Base-by-base conservation (phyloP, 1,284 basidiomycete species). In the Boletellus sp. region DNA sequence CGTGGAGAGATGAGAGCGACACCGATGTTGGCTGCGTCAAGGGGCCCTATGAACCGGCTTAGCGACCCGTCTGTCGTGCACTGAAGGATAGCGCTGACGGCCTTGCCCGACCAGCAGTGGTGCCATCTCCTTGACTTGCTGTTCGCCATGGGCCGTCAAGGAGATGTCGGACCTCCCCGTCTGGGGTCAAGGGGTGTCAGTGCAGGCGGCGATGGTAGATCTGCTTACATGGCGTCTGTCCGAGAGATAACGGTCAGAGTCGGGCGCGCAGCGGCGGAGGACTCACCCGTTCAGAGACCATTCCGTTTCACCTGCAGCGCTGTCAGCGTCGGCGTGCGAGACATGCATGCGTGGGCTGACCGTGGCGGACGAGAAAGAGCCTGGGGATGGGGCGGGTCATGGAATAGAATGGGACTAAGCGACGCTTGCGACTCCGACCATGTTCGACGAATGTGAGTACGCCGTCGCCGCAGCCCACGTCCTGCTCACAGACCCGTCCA, bases 101-200 rank as follows among this genome's bases (percentile, higher is more conserved):
- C 80, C 86, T 41, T 78, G 71, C 27, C 91, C 92, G 26, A 93
- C 83, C 38, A 94, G 73, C 19, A 75, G 66, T 6, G 72, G 64
- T 0, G 84, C 88, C 53, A 84, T 81, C 33, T 76, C 71, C 48
- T 73, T 74, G 51, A 95, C 80, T 58, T 89, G 79, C 41, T 78
- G 68, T 63, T 86, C 87, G n/a, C 94, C 93, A 41, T 78, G 77
- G n/a, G 69, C 62, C 7, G 93, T 95, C 38, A 96, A 75, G 14
- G 91, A 87, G 46, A 97, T 92, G 60, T 97, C 93, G 4, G 82
- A 80, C 27, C 78, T 78, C 33, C 94, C 94, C 8, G 93, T 96
- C 91, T 95, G 59, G 13, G 2, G 36, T 36, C 17, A 11, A 21
- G 19, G 21, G 35, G 26, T 23, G 14, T 40, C 25, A 45, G 37